Evolutionary conservation across 2,329 filamentous ascomycete genomes (phyloP), one percentile per base, ranked within the genome.

Genomic region (Calonectria naviculata): DNA sequence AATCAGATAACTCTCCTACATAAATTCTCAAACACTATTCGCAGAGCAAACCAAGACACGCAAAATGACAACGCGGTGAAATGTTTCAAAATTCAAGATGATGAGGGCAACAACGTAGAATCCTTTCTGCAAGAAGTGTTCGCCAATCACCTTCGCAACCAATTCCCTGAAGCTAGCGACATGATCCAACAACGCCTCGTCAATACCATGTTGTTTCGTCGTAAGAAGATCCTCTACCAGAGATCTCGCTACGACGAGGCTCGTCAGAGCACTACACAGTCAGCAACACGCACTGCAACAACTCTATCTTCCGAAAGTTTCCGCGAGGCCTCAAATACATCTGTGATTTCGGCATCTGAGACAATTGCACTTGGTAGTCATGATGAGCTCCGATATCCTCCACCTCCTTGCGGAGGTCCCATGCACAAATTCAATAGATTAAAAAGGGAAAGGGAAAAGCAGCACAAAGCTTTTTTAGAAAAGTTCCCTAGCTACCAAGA

Each of bases 221-320:
- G 72, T 10, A 76, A 72, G 44, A 47, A 52, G 3, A 63, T 76
- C 7, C 31, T 74, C 3, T 70, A 76, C 26, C 10, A 70, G 9
- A 69, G 68, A 56, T 15, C 24, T 46, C 71, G 70, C 0, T 62
- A 73, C 15, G 65, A 42, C 6, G 71, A 28, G 15, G 46, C 38
- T 17, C 19, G 19, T 13, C 6, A 54, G 34, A 10, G 19, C 10
- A 21, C 8, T 54, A 9, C 28, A 7, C 29, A 54, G 28, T 54
- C 49, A 5, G 49, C 34, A 34, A n/a, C 49, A 15, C 60, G 41
- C 26, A 52, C 26, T 2, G 49, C 28, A n/a, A 72, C 67, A 9
- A 72, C 70, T 5, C 49, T 72, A 12, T 31, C 41, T 5, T 34
- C 62, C 0, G 67, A 66, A 12, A 62, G 26, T 6, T 67, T 64